Percentiles rank a stretch among this genome's conserved stretches.
Conservation (phyloP, 805 yeast species). For the Tetrapisispora namnaoensis region DNA sequence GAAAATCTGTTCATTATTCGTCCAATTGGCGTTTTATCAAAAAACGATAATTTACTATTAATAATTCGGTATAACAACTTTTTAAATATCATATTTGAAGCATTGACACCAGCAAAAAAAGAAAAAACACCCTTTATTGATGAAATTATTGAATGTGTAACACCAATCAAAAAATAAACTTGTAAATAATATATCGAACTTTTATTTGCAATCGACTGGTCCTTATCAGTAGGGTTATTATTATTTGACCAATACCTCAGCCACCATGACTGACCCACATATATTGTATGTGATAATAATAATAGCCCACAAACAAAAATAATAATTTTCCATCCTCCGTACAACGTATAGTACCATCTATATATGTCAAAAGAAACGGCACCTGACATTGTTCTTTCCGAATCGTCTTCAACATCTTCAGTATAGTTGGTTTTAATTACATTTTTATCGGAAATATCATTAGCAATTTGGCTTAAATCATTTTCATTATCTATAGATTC, state of each 20-base stretch:
- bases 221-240: not conserved
- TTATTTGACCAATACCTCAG: constrained; percentile 54
- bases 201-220: not conserved
- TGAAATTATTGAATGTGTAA: constrained; percentile 46
- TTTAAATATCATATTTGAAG: constrained; percentile 67
- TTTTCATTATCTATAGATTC: too few species aligned
- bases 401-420: constrained; percentile 18
- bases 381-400: constrained; percentile 76
- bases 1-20: constrained; percentile 95
- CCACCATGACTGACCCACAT: constrained; percentile 82
- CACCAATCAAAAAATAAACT: constrained; percentile 64
- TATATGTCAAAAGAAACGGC: constrained; percentile 68
- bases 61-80: constrained; percentile 53
- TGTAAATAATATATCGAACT: constrained; percentile 43
- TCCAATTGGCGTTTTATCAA: constrained; percentile 92
- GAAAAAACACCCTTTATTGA: constrained; percentile 51
- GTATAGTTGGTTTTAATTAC: not conserved
- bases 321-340: constrained; percentile 60
- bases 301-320: constrained; percentile 38
- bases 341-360: constrained; percentile 49
- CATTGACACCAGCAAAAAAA: constrained; percentile 62
- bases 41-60: constrained; percentile 76
- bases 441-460: not conserved
- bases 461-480: too few species aligned
- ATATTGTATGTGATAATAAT: constrained; percentile 45